Evolutionary conservation across 169 alveolate species (phyloP).

Genomic region (Amoebophrya sp.): DNA sequence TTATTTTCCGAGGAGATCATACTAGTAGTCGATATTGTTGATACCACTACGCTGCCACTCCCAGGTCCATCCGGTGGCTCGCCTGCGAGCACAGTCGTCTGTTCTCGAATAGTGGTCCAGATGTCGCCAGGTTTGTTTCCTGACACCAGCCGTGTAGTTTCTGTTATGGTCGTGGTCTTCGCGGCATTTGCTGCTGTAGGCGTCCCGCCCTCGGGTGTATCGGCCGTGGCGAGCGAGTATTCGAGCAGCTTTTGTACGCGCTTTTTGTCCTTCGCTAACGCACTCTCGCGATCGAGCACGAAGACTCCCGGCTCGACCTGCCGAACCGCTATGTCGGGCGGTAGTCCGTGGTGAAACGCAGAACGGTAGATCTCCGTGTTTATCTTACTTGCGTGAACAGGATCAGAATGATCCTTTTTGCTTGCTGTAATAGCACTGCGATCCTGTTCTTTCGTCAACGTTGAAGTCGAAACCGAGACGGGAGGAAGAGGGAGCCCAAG

Average conservation of each 20-base stretch:
- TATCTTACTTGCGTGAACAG: too few relatives aligned
- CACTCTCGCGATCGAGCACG: background rate
- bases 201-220: background rate
- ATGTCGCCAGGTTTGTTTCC: background rate
- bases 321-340: background rate
- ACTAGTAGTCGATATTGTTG: background rate
- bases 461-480: too few relatives aligned
- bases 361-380: too few relatives aligned
- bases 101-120: background rate
- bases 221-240: background rate
- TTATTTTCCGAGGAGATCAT: background rate
- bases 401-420: too few relatives aligned
- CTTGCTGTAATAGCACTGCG: too few relatives aligned
- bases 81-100: too few relatives aligned
- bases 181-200: too few relatives aligned
- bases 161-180: background rate
- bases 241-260: background rate
- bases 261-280: background rate
- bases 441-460: too few relatives aligned
- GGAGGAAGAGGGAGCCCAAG: too few relatives aligned
- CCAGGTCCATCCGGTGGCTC: too few relatives aligned
- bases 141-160: too few relatives aligned
- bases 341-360: background rate
- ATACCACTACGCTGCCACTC: too few relatives aligned
- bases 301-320: background rate